These are phyloP conservation scores for Metschnikowia reukaufii DNA, from an alignment of 805 yeast species.

Conservation along the genomic window DNA sequence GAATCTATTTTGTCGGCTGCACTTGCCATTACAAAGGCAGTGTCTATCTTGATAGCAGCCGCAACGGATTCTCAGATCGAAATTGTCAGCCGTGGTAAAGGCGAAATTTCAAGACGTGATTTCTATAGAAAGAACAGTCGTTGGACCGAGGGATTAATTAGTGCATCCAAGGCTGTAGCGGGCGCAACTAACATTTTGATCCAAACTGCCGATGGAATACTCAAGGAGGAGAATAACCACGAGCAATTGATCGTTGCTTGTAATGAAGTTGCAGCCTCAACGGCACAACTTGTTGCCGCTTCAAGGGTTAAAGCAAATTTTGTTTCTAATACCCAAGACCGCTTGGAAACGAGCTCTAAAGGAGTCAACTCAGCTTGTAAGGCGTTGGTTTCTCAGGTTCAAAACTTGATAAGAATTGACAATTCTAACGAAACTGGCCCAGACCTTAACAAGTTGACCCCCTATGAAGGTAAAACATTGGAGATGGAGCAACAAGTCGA, in stretches of 20 bases:
- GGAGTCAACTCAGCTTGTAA: constrained; percentile 77
- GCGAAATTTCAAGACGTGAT: constrained; percentile 63
- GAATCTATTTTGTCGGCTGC: constrained; percentile 79
- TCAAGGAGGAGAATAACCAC: constrained; percentile 60
- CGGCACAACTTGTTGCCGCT: constrained; percentile 90
- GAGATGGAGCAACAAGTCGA: constrained; percentile 95
- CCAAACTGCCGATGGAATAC: constrained; percentile 82
- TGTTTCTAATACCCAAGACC: constrained; percentile 73
- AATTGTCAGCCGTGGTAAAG: constrained; percentile 70
- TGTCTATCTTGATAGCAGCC: constrained; percentile 66
- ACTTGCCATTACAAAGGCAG: constrained; percentile 75
- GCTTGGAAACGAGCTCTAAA: constrained; percentile 66
- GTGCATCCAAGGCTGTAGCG: constrained; percentile 87
- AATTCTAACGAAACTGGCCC: constrained; percentile 38
- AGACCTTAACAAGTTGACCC: constrained; percentile 66
- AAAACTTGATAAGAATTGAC: constrained; percentile 49
- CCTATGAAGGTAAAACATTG: constrained; percentile 78
- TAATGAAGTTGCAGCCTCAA: constrained; percentile 87
- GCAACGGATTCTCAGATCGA: constrained; percentile 82
- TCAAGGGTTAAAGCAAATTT: constrained; percentile 81
- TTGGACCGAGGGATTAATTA: constrained; percentile 91
- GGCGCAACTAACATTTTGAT: constrained; percentile 78
- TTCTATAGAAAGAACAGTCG: constrained; percentile 84
- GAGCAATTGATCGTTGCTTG: constrained; percentile 89
- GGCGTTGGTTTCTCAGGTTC: constrained; percentile 67